Base-by-base conservation (phyloP, 2,329 filamentous ascomycete genomes). In the Aureobasidium namibiae region DNA sequence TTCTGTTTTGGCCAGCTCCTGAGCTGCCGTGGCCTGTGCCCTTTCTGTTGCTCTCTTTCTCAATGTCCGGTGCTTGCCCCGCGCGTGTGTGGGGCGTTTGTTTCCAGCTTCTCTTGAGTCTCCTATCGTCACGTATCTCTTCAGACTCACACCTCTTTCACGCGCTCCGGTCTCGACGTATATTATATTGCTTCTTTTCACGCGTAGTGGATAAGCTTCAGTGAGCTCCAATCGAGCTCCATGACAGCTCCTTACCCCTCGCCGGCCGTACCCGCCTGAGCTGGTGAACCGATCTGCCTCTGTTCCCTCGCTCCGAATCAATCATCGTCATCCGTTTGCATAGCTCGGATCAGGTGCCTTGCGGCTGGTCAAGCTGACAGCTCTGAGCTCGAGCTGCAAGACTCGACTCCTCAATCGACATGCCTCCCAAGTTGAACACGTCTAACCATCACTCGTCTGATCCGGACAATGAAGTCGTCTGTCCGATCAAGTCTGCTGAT, bases 401-500 rank as follows among this genome's bases (percentile, higher is more conserved):
- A 44, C 45, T 50, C 36, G 44, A 42, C 39, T 44, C 57, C 18
- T 49, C 59, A 45, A 59, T 52, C 50, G 79, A 77, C 77, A 96
- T 96, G 92, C 91, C 92, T 77, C 90, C 90, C 71, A 86, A 90
- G 82, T 84, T 88, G 69, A 87, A 89, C 71, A 94, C 89, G 64
- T 90, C 89, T 71, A 94, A 90, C 65, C 52, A 56, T 56, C 61
- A 62, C 59, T 33, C 59, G 56, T 89, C 89, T 69, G 90, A 96
- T 80, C 83, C 88, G 74, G 92, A 89, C 75, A 95, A 95, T 75
- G 92, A 97, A 77, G 94, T 99, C 72, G 89, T 96, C 70, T 99
- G 94, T 77, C 94, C 94, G 66, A 80, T 99, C 75, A 86, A 86
- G 71, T 96, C 96, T 73, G 92, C 96, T 72, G 94, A 99, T 84